Percentiles rank a stretch among this genome's conserved stretches.
phyloP scores from a whole-genome alignment of 2,329 filamentous ascomycete genomes.

The Beauveria scarabaeidicola region DNA sequence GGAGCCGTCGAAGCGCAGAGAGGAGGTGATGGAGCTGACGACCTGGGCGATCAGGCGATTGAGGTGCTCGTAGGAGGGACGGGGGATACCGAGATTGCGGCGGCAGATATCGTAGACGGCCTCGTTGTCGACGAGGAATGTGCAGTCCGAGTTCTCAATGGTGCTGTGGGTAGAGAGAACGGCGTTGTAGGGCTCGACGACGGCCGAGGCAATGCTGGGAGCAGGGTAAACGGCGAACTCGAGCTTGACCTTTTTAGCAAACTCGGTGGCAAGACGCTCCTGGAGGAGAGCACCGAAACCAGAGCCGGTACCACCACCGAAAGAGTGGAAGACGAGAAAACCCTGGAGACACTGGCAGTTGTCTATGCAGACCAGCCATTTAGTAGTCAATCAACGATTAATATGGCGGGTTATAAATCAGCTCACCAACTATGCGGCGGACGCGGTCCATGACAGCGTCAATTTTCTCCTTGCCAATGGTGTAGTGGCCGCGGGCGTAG shows the following conservation, averaged over 20 bases:
- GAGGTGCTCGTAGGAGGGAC: slow-evolving; percentile 61
- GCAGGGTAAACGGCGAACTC: slow-evolving; percentile 67
- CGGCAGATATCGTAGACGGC: slow-evolving; percentile 69
- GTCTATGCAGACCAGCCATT: slow-evolving; percentile 34
- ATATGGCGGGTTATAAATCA: neutral
- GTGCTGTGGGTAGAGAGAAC: slow-evolving; percentile 67
- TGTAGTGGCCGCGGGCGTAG: slow-evolving; percentile 69
- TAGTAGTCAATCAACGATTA: neutral
- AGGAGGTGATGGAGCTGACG: slow-evolving; percentile 66
- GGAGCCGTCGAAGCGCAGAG: slow-evolving; percentile 62
- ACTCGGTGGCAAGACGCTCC: slow-evolving; percentile 65
- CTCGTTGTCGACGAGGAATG: slow-evolving; percentile 69
- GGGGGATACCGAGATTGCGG: slow-evolving; percentile 61
- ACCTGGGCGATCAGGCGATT: slow-evolving; percentile 68
- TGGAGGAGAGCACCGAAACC: slow-evolving; percentile 65
- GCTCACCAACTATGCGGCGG: slow-evolving; percentile 58
- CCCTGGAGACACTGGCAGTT: slow-evolving; percentile 66
- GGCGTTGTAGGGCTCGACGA: slow-evolving; percentile 68
- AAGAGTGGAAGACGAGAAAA: slow-evolving; percentile 68
- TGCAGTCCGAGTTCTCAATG: slow-evolving; percentile 70
- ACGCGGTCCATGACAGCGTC: slow-evolving; percentile 62
- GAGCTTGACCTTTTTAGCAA: slow-evolving; percentile 70
- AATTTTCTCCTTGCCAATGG: slow-evolving; percentile 68
- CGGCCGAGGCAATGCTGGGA: slow-evolving; percentile 59
- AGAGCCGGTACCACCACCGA: slow-evolving; percentile 64